Evolutionary conservation across 371 early-diverging fungal species (phyloP), one percentile per base, ranked within the genome.

Genomic region (Mucor mucedo): DNA sequence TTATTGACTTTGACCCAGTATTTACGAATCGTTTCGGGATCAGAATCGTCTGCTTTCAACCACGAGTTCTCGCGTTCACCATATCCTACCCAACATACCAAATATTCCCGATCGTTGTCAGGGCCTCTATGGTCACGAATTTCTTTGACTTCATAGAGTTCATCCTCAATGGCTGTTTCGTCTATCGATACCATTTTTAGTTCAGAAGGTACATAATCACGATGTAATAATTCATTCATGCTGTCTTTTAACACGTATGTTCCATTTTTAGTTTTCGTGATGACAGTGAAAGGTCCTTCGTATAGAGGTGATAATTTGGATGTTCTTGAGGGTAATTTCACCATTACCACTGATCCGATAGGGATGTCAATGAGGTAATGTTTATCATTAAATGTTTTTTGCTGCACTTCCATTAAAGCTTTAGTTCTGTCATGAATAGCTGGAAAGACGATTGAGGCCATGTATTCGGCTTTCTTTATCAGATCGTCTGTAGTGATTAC

Each of bases 391-490:
- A 52, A 55, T 28, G 21, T 45, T 28, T 48, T 62, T 3, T 13
- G 54, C 4, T 62, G 35, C 33, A 44, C 38, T n/a, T 62, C 62
- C 2, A 27, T 32, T 13, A 62, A 5, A 16, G 29, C 38, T 28
- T 28, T 14, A 2, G 59, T 42, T 40, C 55, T 16, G 40, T 52
- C 39, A 21, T 56, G 8, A 2, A 63, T 59, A 11, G 66, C 76
- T 0, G 69, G 71, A 27, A 72, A 76, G 8, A 72, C 70, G 5
- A 60, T 49, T 21, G 53, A 48, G 1, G 62, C 57, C 69, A 72
- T 65, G 29, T 61, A 55, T 13, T 62, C 47, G 2, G 67, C 35
- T 9, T 66, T 53, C 54, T 65, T 14, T n/a, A 42, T 6, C 1
- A 70, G 21, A 30, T 68, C 69, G 0, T 62, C 54, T 41, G n/a